Evolutionary conservation across 768 basidiomycete species (phyloP), one percentile per base, ranked within the genome.

Genomic region (Epithele typhae): DNA sequence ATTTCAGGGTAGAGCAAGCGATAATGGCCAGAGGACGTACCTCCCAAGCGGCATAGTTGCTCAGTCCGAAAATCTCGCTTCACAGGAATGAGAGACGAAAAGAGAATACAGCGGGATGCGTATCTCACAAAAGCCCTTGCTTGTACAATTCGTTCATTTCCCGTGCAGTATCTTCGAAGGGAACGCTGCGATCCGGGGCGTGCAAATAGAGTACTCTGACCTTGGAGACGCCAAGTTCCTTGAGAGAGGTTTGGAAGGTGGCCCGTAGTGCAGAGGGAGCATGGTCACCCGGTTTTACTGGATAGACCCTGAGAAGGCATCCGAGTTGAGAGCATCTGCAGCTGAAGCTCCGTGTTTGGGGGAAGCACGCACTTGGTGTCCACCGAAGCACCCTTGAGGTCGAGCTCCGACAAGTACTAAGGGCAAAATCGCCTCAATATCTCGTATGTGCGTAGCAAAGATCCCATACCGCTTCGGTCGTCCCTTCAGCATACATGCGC

Each of bases 51-150:
- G 61, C 47, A 34, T 68, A 83, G 59, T 83, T 83, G 55, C 80
- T 82, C 51, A 84, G 67, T 2, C 82, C 80, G 47, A 83, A 77
- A n/a, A 73, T 70, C 49, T 80, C 75, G 57, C 75, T 78, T 45
- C 10, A 12, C 18, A 14, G 35, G 9, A 39, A 25, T 17, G 10
- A 15, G 10, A 3, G 27, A 39, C 27, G 14, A 7, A 30, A 30
- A 7, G 8, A 14, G 14, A 7, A 14, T 30, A 7, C 27, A 30
- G 7, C 8, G 27, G 27, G 14, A 30, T 14, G 14, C 8, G 27
- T 30, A 25, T 25, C 72, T 46, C 55, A 77, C 76, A 81, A 82
- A 37, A 72, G 68, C 0, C 81, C 82, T 49, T 81, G 72, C 36
- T 75, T 71, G 56, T 82, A 70, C 11, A 82, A 63, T 37, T 76